Evolutionary conservation across 2,329 filamentous ascomycete genomes (phyloP).

Genomic region (Mollisia scopiformis): DNA sequence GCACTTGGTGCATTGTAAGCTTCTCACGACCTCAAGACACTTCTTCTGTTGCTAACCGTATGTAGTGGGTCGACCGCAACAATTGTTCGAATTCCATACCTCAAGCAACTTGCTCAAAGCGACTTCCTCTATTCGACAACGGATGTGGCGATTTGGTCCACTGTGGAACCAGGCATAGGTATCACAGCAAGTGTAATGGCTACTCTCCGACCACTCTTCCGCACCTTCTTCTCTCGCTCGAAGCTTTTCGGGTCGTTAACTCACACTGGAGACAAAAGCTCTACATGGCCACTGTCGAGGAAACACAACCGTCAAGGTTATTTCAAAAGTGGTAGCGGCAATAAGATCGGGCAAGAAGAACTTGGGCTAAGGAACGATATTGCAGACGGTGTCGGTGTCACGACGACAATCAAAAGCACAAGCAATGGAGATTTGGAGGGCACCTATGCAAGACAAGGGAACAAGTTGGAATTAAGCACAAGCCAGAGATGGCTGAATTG

Average conservation of each 20-base stretch:
- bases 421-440: slow-evolving; percentile 1
- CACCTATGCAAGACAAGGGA: background rate
- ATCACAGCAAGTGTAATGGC: slow-evolving; percentile 28
- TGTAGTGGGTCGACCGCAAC: slow-evolving; percentile 32
- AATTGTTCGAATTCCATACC: slow-evolving; percentile 33
- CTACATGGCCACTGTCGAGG: background rate
- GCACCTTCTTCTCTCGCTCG: slow-evolving; percentile 23
- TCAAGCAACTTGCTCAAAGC: slow-evolving; percentile 21
- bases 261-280: background rate
- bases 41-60: background rate
- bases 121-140: slow-evolving; percentile 1
- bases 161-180: slow-evolving; percentile 30
- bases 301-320: slow-evolving; percentile 7
- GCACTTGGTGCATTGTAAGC: slow-evolving; percentile 42
- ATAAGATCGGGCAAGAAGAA: background rate
- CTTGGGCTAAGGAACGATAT: slow-evolving; percentile 20
- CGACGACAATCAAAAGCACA: slow-evolving; percentile 17
- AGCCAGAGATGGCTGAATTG: slow-evolving; percentile 4
- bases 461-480: background rate
- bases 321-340: slow-evolving; percentile 9
- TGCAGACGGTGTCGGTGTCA: slow-evolving; percentile 10
- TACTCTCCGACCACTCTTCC: slow-evolving; percentile 32
- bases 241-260: slow-evolving; percentile 17
- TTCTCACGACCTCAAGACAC: slow-evolving; percentile 16
- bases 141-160: slow-evolving; percentile 9